Evolutionary conservation across 495 filamentous ascomycete genomes (phyloP).

Genomic region (Aspergillus bertholletiae): DNA sequence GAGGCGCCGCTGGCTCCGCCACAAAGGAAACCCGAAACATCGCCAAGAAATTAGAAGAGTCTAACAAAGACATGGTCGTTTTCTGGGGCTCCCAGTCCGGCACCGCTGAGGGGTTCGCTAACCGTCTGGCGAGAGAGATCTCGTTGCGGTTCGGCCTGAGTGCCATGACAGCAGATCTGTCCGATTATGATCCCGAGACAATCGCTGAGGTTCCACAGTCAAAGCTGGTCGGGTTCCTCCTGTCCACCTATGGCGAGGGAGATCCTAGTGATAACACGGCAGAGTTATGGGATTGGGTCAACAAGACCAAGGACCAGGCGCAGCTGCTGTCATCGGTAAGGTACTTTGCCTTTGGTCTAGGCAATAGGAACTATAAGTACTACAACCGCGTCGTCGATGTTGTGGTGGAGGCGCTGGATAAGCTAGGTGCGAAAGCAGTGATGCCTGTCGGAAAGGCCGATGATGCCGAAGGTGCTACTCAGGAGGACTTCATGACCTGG

Average conservation of each 20-base stretch:
- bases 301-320: constrained; percentile 19
- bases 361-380: constrained; percentile 51
- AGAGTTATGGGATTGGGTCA: constrained; percentile 44
- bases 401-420: constrained; percentile 31
- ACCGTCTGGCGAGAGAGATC: constrained; percentile 44
- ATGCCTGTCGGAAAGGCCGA: constrained; percentile 40
- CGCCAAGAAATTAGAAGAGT: constrained; percentile 30
- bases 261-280: constrained; percentile 52
- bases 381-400: constrained; percentile 48
- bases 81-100: constrained; percentile 58
- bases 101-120: constrained; percentile 48
- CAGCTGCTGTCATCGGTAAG: constrained; percentile 29
- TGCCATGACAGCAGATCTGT: constrained; percentile 44
- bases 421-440: constrained; percentile 34
- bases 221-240: constrained; percentile 47
- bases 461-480: constrained; percentile 44
- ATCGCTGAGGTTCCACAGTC: constrained; percentile 33
- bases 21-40: constrained; percentile 34
- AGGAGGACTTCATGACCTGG: constrained; percentile 51
- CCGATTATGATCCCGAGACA: constrained; percentile 45
- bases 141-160: constrained; percentile 38
- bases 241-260: constrained; percentile 54
- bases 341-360: constrained; percentile 45
- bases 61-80: constrained; percentile 39
- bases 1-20: constrained; percentile 7